These are phyloP conservation scores for Biancaea sappan DNA, from an alignment of 306 rosid species.

Conservation along the genomic window DNA sequence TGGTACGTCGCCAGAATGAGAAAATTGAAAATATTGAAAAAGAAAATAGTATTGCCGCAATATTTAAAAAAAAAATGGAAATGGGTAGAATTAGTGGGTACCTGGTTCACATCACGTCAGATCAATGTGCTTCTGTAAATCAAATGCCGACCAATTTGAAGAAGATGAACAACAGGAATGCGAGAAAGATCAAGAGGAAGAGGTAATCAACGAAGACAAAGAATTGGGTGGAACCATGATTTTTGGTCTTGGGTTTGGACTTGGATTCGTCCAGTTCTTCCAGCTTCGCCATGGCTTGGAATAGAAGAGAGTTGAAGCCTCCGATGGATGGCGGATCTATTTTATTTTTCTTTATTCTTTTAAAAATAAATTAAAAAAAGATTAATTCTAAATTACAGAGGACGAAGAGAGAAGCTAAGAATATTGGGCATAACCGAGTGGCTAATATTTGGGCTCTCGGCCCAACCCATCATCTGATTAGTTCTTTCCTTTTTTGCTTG, in stretches of 20 bases:
- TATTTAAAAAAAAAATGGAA: not conserved
- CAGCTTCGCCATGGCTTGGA: conserved; percentile 55
- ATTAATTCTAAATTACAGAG: not conserved
- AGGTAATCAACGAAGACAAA: conserved; percentile 79
- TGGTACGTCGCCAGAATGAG: not conserved
- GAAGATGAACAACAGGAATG: conserved; percentile 61
- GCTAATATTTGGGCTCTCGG: not conserved
- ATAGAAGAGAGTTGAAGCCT: conserved; percentile 5
- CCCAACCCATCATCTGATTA: not conserved
- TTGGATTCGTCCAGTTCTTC: conserved; percentile 46
- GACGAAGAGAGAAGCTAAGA: not conserved
- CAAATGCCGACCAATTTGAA: conserved; percentile 53
- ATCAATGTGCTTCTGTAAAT: conserved; percentile 28
- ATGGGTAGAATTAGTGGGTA: not conserved
- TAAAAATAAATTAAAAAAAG: not conserved
- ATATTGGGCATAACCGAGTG: not conserved
- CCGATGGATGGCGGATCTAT: not conserved
- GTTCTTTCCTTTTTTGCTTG: too few relatives aligned
- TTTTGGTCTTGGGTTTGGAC: conserved; percentile 47
- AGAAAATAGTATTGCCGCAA: not conserved
- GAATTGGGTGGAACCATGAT: conserved; percentile 61
- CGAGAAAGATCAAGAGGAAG: conserved; percentile 61
- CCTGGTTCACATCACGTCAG: conserved; percentile 33
- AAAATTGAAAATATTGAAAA: not conserved
- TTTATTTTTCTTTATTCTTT: not conserved